Base-by-base conservation (phyloP, 2,329 filamentous ascomycete species). In the Trichoderma arundinaceum region DNA sequence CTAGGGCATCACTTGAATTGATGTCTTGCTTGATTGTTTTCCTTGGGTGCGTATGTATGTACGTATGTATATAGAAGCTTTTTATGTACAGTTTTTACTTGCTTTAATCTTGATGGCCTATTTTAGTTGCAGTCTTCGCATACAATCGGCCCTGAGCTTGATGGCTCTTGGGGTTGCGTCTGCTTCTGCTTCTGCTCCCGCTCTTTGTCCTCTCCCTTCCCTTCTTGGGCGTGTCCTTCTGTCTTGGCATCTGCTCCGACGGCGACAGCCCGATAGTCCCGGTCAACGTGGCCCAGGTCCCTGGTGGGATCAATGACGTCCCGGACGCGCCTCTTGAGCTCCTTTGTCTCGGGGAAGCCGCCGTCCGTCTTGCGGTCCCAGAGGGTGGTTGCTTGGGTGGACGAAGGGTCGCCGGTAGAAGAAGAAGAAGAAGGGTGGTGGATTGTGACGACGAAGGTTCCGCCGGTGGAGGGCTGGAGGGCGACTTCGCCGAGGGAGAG, bases 341-440 rank as follows among this genome's bases (percentile, higher is more conserved):
- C 89, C 78, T 97, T 97, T 2, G 92, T 93, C 80, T 97, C 93
- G 67, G 94, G 95, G 78, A 99, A 99, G 0, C 95, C 94, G 35
- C 92, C 92, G 74, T 97, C 90, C 3, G 79, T 75, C 76, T 93
- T 96, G 68, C 95, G 86, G 81, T 98, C 92, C 95, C 95, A 99
- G 38, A 98, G 81, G 2, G 90, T 74, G 35, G 83, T 85, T 64
- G 78, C 75, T 13, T 68, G 8, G 19, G 67, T 52, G 46, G 57
- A 66, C 59, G 66, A 9, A 19, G 8, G 17, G 35, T 9, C 12
- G 49, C n/a, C 17, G 33, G 2, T 9, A 41, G 68, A 6, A 66
- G 67, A 72, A 74, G 75, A 69, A 39, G 71, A 78, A 54, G 79
- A 79, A 44, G 68, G 65, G 60, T 75, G 70, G 19, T 74, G 67